Percentiles rank a stretch among this genome's conserved stretches.
These are phyloP conservation scores for Halophytophthora batemanensis DNA, from an alignment of 352 stramenopile genomes.

Conservation along the genomic window DNA sequence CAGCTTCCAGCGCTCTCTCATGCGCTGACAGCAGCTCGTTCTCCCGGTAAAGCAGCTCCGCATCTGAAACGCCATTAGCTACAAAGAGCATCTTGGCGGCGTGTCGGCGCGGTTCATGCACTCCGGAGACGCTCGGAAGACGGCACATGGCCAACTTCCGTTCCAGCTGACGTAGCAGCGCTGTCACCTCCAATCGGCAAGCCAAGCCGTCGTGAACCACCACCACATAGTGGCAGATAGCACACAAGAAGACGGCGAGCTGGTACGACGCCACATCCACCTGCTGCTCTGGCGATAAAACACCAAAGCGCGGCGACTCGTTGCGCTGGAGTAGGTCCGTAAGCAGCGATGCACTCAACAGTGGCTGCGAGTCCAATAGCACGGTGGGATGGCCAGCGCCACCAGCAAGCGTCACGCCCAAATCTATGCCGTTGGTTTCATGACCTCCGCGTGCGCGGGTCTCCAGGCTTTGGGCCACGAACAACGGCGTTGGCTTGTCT, in stretches of 20 bases:
- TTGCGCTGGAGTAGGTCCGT: conserved; percentile 43
- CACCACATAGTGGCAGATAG: conserved; percentile 78
- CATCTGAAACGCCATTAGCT: conserved; percentile 39
- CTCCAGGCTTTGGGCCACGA: conserved; percentile 40
- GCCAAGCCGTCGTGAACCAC: conserved; percentile 53
- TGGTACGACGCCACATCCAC: conserved; percentile 59
- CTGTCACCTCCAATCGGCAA: conserved; percentile 28
- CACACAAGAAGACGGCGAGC: conserved; percentile 60
- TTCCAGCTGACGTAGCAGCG: conserved; percentile 49
- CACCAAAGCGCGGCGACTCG: conserved; percentile 49
- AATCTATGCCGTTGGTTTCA: conserved; percentile 58
- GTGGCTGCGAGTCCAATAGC: conserved; percentile 63
- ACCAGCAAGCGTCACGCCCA: conserved; percentile 36
- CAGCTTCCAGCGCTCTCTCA: conserved; percentile 28
- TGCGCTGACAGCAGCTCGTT: conserved; percentile 33
- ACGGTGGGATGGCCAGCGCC: conserved; percentile 31
- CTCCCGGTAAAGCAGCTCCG: conserved; percentile 28
- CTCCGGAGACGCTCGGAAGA: conserved; percentile 57
- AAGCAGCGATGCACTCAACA: conserved; percentile 62
- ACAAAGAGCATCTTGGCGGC: conserved; percentile 59
- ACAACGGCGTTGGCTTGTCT: conserved; percentile 23
- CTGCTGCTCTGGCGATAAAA: conserved; percentile 61
- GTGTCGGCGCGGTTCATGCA: conserved; percentile 41
- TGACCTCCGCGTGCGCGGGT: conserved; percentile 26
- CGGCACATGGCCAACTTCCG: conserved; percentile 54